Base-by-base conservation (phyloP, 2,329 filamentous ascomycete genomes). In the Nemania sp. region DNA sequence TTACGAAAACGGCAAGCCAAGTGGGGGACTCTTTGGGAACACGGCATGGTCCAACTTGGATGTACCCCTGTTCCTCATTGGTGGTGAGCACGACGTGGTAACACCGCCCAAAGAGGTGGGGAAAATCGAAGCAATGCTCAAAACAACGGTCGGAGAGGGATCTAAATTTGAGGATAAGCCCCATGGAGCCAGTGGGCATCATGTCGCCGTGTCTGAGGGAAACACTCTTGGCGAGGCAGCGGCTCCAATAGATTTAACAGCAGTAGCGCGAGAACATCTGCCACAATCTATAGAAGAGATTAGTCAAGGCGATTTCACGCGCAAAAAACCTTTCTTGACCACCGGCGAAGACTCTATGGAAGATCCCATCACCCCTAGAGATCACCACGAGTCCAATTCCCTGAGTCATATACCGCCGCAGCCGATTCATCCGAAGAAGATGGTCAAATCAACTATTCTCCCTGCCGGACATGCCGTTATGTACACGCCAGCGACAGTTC, bases 401-500 rank as follows among this genome's bases (percentile, higher is more conserved):
- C 65, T 63, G 24, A 62, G 72, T 14, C 68, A 69, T 11, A 71
- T 81, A 11, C 79, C 82, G 22, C 66, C 73, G 4, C 78, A 82
- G 60, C 76, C 75, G 3, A 65, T 68, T 6, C 76, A 75, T 28
- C 82, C 81, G 0, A 66, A 67, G 4, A 80, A 77, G 62, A 73
- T 84, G 7, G 77, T 96, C 20, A 86, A 89, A 66, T 86, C 82
- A 0, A 81, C 81, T 19, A 78, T 92, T 46, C 78, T 97, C 44
- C 89, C 89, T 0, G 75, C 83, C 1, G 91, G 91, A 0, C 93
- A 97, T 71, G 88, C 89, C 11, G 77, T 97, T 22, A 81, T 96
- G 5, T 97, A 96, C 69, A 86, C 86, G 52, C 88, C 90, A 2
- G 79, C 82, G 1, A 89, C 84, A 2, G 88, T 88, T 37, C 87